Base-by-base conservation (phyloP, 148 eudicot species). In the Heliamphora exappendiculata region DNA sequence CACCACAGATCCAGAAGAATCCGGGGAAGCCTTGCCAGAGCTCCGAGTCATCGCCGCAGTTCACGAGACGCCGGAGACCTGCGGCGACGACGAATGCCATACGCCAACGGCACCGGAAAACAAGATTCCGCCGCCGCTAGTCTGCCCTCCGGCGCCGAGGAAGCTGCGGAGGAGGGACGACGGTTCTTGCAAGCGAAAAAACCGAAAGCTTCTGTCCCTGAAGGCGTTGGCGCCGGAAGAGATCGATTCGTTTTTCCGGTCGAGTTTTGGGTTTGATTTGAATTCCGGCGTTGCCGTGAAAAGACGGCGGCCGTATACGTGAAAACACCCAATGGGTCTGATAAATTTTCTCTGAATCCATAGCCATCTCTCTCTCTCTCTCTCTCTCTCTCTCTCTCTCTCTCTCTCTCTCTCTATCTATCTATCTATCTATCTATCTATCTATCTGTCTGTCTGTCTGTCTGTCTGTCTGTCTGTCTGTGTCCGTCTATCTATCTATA, bases 101-200 rank as follows among this genome's bases (percentile, higher is more conserved):
- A 62, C 67, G 9, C 67, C 67, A 22, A 62, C 67, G 67, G 67
- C 67, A 10, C 39, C 22, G 67, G 67, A 62, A 39, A 62, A 62
- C 67, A 31, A 33, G 67, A 62, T 62, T n/a, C 67, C 67, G 41
- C 36, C 29, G 39, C 67, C 41, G n/a, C 67, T 62, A 19, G 33
- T 16, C 22, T 62, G 67, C 39, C 67, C 67, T n/a, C 67, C 67
- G 3, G 67, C 67, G 20, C 67, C 67, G 22, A 62, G 39, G 67
- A 62, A 62, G 22, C 39, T 16, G n/a, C n/a, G n/a, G 6, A 26
- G 5, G 64, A 26, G 13, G 11, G 29, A 8, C 16, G 34, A 16
- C 1, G 0, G 26, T 12, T 28, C 4, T 28, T 28, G 64, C 10
- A 62, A 62, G 67, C 67, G 67, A 39, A 59, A 60, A 20, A 60